phyloP scores from a whole-genome alignment of 495 filamentous ascomycete species.

The Paragyromitra xinjiangensis region DNA sequence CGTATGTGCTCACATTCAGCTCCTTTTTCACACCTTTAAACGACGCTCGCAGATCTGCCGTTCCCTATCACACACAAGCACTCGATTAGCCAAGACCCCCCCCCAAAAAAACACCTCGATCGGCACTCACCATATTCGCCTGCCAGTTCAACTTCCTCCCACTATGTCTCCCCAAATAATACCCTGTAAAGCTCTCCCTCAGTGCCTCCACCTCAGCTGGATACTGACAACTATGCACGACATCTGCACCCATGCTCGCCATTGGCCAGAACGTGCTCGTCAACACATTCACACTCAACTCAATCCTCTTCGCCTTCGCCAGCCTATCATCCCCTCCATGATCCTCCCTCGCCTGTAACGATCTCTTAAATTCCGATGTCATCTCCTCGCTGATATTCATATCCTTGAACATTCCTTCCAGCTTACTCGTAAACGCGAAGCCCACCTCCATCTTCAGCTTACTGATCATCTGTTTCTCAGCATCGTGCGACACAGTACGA shows the following conservation, averaged over 20 bases:
- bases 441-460: constrained; percentile 96
- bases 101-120: not conserved
- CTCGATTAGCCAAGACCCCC: constrained; percentile 52
- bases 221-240: constrained; percentile 68
- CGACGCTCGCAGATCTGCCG: constrained; percentile 75
- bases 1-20: constrained; percentile 90
- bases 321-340: constrained; percentile 61
- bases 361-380: constrained; percentile 63
- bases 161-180: constrained; percentile 85
- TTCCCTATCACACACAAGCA: constrained; percentile 64
- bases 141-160: constrained; percentile 90
- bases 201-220: constrained; percentile 78
- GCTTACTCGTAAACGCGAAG: constrained; percentile 88
- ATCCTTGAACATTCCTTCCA: constrained; percentile 98
- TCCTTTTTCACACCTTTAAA: constrained; percentile 80
- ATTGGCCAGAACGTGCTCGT: constrained; percentile 97
- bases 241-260: constrained; percentile 67
- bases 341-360: constrained; percentile 19
- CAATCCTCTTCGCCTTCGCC: constrained; percentile 72
- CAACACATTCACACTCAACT: constrained; percentile 83
- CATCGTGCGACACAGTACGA: constrained; percentile 85
- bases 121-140: constrained; percentile 65
- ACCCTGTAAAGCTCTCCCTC: constrained; percentile 87
- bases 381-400: constrained; percentile 90
- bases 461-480: constrained; percentile 93